Percentiles rank a stretch among this genome's conserved stretches.
Conservation (phyloP, 2,329 filamentous ascomycete genomes). For the Phialophora macrospora region DNA sequence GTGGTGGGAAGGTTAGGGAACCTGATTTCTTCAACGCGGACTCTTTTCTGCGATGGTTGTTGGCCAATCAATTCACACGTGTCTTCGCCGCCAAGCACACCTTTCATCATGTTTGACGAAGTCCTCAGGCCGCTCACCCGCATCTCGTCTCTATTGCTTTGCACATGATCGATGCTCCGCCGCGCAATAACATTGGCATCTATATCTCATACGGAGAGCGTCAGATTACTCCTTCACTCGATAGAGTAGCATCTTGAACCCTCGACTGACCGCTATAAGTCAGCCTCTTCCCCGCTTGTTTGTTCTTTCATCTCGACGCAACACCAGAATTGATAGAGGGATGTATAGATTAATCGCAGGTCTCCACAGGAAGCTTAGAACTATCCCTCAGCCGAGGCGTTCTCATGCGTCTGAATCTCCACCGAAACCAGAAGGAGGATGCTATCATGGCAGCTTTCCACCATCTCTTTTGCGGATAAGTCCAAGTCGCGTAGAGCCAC, state of each 20-base stretch:
- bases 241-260: neutral
- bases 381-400: no score
- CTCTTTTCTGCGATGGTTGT: neutral
- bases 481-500: neutral
- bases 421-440: no score
- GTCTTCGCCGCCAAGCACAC: neutral
- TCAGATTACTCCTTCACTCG: neutral
- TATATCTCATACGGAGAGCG: neutral
- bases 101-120: neutral
- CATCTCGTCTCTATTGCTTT: neutral
- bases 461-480: neutral
- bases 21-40: neutral
- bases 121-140: neutral
- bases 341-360: no score
- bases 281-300: neutral
- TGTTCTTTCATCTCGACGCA: neutral
- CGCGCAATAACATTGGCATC: neutral
- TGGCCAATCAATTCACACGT: neutral
- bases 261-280: neutral
- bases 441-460: neutral
- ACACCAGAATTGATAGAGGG: no score
- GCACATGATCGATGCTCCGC: neutral
- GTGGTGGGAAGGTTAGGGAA: neutral
- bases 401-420: no score
- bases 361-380: no score